These are phyloP conservation scores for Capronia americana DNA, from an alignment of 2,329 filamentous ascomycete species.

Conservation along the genomic window DNA sequence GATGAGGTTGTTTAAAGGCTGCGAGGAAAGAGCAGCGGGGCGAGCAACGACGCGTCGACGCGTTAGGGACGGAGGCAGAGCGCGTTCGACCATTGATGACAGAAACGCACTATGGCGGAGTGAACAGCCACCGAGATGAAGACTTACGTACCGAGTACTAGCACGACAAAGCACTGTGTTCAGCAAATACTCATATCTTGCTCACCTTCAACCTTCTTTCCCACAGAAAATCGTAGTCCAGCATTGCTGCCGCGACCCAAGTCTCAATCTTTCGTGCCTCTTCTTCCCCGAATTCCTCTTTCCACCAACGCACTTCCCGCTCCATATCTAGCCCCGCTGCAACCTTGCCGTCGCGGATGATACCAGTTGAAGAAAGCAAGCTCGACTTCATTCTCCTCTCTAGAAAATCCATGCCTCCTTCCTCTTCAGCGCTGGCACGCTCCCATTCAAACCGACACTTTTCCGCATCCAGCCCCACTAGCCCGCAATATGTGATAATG, in stretches of 20 bases:
- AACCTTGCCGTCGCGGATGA: constrained; percentile 44
- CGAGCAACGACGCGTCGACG: background rate
- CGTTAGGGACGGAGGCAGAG: background rate
- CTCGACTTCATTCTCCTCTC: constrained; percentile 42
- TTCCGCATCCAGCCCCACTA: constrained; percentile 45
- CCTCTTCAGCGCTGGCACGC: constrained; percentile 27
- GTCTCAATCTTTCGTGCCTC: constrained; percentile 40
- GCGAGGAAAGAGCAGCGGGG: background rate
- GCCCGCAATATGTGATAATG: constrained; percentile 42
- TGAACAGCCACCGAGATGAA: background rate
- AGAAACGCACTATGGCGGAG: background rate
- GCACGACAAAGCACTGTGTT: background rate
- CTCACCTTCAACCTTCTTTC: constrained; percentile 23
- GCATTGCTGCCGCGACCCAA: constrained; percentile 45
- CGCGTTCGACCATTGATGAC: too few species aligned
- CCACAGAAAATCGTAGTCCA: constrained; percentile 50
- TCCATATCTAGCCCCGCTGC: constrained; percentile 45
- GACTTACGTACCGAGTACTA: background rate
- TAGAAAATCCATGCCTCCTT: constrained; percentile 24
- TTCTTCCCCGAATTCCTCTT: constrained; percentile 45
- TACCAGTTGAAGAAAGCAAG: constrained; percentile 43
- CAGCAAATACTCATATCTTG: background rate
- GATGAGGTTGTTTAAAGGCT: background rate
- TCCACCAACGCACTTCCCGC: constrained; percentile 47
- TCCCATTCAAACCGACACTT: constrained; percentile 46